phyloP scores from a whole-genome alignment of 257 asterid species.

The Knoxia roxburghii region DNA sequence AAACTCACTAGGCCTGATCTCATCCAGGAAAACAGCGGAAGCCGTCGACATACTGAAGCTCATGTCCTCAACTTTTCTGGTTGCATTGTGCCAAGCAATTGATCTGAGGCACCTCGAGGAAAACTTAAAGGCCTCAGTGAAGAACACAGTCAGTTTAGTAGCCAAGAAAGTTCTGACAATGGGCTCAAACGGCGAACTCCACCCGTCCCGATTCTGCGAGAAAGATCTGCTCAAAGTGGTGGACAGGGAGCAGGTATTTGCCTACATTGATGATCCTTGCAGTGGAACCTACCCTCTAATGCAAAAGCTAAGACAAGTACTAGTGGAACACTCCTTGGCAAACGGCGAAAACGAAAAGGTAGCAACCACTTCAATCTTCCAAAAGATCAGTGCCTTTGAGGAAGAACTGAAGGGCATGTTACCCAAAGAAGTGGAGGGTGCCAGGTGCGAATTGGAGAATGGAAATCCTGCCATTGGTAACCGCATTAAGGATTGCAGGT shows the following conservation, averaged over 20 bases:
- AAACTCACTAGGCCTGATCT: constrained; percentile 27
- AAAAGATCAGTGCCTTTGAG: constrained; percentile 22
- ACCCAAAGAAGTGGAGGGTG: constrained; percentile 27
- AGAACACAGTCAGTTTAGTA: constrained; percentile 11
- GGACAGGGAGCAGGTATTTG: constrained; percentile 26
- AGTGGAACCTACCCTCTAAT: constrained; percentile 22
- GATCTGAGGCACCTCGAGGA: constrained; percentile 32
- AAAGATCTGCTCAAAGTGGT: constrained; percentile 26
- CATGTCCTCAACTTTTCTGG: constrained; percentile 28
- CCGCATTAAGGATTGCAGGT: constrained; percentile 24
- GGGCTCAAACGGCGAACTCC: constrained; percentile 19
- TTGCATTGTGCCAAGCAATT: constrained; percentile 28
- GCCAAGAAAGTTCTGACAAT: constrained; percentile 23
- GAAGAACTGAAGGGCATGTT: constrained; percentile 20
- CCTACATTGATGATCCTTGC: constrained; percentile 28
- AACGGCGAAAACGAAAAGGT: constrained; percentile 18
- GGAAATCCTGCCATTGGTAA: constrained; percentile 13
- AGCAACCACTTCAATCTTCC: constrained; percentile 24
- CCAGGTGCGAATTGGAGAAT: constrained; percentile 20
- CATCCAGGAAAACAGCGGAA: constrained; percentile 27
- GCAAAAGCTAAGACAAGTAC: constrained; percentile 25
- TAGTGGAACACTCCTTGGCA: constrained; percentile 24
- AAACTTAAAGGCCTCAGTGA: constrained; percentile 24
- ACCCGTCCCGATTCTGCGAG: constrained; percentile 22
- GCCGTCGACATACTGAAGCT: constrained; percentile 23